Evolutionary conservation across 176 grass and related monocot genomes (phyloP).

Genomic region (Tuctoria greenei): DNA sequence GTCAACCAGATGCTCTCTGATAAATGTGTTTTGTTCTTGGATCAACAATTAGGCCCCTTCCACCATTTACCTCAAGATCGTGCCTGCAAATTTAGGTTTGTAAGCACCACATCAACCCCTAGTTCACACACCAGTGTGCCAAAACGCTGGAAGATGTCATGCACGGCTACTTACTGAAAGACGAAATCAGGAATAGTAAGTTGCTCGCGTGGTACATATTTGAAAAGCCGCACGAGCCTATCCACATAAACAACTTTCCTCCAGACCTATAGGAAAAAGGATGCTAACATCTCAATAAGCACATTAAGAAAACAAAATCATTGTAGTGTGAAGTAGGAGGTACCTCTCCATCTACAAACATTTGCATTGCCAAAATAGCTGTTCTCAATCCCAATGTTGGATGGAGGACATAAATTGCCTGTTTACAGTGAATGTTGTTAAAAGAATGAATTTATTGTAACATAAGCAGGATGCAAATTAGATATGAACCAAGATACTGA

Average conservation of each 20-base stretch:
- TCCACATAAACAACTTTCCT: conserved; percentile 91
- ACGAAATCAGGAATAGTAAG: conserved; percentile 97
- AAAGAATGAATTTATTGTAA: background rate
- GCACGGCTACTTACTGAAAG: conserved; percentile 77
- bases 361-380: conserved; percentile 74
- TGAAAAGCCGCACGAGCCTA: conserved; percentile 84
- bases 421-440: conserved; percentile 30
- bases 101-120: conserved; percentile 3
- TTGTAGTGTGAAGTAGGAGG: background rate
- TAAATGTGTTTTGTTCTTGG: conserved; percentile 98
- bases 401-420: conserved; percentile 95
- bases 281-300: conserved; percentile 20
- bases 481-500: conserved; percentile 40
- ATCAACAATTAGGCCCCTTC: conserved; percentile 87
- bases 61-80: conserved; percentile 96
- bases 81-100: conserved; percentile 52
- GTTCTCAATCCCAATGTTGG: conserved; percentile 92
- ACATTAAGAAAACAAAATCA: conserved; percentile 9
- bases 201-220: conserved; percentile 94
- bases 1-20: conserved; percentile 78
- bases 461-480: background rate
- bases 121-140: background rate
- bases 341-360: conserved; percentile 96
- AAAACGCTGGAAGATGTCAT: background rate
- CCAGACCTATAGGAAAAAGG: conserved; percentile 62